These are phyloP conservation scores for Cylindrotheca fusiformis DNA, from an alignment of 108 stramenopile genomes.

Conservation along the genomic window DNA sequence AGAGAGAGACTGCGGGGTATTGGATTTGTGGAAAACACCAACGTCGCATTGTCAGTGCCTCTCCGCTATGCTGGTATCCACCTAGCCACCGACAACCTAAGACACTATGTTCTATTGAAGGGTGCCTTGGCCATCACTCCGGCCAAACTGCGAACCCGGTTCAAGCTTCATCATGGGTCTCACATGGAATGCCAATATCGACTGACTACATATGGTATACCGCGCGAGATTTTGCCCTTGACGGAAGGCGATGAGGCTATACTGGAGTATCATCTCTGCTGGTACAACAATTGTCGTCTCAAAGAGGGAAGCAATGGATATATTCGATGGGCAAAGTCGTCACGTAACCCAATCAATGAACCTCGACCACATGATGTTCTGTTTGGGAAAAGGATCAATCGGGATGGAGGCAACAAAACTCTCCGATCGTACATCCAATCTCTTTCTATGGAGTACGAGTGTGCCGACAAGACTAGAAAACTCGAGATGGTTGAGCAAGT, in stretches of 20 bases:
- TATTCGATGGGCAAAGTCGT: background rate
- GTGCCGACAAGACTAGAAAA: background rate
- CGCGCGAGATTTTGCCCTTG: background rate
- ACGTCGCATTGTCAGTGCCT: background rate
- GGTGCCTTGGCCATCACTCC: background rate
- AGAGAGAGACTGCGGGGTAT: background rate
- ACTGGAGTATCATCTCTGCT: background rate
- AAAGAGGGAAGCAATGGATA: no score
- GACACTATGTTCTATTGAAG: background rate
- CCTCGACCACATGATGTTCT: background rate
- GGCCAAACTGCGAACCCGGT: slow-evolving; percentile 2
- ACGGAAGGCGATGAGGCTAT: background rate
- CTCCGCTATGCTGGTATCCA: background rate
- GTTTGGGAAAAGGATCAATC: background rate
- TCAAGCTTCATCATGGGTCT: slow-evolving; percentile 5
- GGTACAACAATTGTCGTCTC: background rate
- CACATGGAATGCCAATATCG: slow-evolving; percentile 13
- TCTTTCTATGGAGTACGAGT: background rate
- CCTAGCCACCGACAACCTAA: background rate
- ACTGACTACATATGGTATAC: slow-evolving; percentile 17
- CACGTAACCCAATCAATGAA: background rate
- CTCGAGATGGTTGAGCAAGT: background rate
- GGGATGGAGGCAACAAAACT: background rate
- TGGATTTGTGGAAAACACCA: slow-evolving; percentile 5
- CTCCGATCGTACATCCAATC: background rate